Percentiles rank a stretch among this genome's conserved stretches.
phyloP scores from a whole-genome alignment of 805 yeast species.

The Kazachstania africana region DNA sequence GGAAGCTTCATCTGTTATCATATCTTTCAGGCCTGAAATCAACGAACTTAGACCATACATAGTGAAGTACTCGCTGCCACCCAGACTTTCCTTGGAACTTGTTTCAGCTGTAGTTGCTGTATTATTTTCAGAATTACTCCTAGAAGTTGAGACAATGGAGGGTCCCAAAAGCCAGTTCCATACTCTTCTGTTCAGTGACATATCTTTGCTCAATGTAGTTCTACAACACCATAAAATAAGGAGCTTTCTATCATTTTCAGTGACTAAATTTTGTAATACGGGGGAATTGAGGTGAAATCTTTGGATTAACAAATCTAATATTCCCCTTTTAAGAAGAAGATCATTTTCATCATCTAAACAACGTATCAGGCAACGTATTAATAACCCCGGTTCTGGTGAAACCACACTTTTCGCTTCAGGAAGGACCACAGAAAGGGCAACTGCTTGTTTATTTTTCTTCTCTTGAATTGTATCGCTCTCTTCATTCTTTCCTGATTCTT shows the following conservation, averaged over 20 bases:
- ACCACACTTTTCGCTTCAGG: constrained; percentile 51
- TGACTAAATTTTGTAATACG: constrained; percentile 36
- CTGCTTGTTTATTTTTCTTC: constrained; percentile 21
- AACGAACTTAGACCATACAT: constrained; percentile 42
- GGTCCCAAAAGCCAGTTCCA: constrained; percentile 94
- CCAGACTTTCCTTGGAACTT: neutral
- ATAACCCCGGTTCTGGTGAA: constrained; percentile 66
- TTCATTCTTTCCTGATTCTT: constrained; percentile 1
- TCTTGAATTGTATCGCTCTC: constrained; percentile 8
- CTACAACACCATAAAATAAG: constrained; percentile 52
- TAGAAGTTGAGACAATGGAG: neutral
- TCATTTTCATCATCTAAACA: constrained; percentile 57
- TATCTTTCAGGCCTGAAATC: constrained; percentile 39
- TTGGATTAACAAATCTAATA: constrained; percentile 64
- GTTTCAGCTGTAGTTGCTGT: constrained; percentile 9
- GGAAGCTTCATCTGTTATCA: constrained; percentile 28
- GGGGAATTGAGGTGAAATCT: constrained; percentile 56
- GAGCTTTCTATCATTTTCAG: constrained; percentile 42
- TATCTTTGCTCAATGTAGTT: constrained; percentile 70
- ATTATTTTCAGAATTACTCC: constrained; percentile 14
- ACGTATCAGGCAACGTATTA: constrained; percentile 60
- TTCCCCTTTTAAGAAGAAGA: constrained; percentile 74
- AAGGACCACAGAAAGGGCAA: constrained; percentile 25
- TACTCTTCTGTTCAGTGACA: constrained; percentile 86
- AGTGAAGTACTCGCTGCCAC: constrained; percentile 41